phyloP scores from a whole-genome alignment of 2,329 filamentous ascomycete species.

The Sordariomycetes sp. region DNA sequence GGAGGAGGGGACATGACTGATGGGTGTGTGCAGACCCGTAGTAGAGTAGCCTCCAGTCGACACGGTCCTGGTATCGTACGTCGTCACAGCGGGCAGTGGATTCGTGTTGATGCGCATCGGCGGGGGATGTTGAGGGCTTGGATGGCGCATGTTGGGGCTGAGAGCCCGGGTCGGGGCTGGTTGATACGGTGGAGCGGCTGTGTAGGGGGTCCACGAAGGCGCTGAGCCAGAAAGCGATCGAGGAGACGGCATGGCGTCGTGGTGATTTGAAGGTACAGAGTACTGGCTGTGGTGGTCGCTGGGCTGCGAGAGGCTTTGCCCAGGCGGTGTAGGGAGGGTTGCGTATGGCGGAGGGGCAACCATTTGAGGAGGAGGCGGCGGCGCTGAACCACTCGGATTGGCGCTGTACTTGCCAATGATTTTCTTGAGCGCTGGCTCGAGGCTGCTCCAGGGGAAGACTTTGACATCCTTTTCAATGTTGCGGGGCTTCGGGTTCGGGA shows the following conservation, averaged over 20 bases:
- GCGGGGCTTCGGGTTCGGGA: constrained; percentile 86
- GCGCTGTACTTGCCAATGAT: constrained; percentile 91
- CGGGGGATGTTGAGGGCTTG: constrained; percentile 24
- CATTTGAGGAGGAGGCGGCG: constrained; percentile 19
- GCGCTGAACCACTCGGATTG: constrained; percentile 29
- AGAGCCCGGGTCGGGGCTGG: constrained; percentile 30
- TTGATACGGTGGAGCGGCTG: constrained; percentile 20
- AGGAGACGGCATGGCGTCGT: constrained; percentile 43
- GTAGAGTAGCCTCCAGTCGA: constrained; percentile 25
- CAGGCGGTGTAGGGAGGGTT: constrained; percentile 37
- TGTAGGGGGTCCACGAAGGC: constrained; percentile 38
- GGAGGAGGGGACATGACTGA: constrained; percentile 24
- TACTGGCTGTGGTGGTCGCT: constrained; percentile 25
- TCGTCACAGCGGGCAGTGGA: constrained; percentile 27
- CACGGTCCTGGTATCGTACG: constrained; percentile 26
- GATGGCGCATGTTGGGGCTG: constrained; percentile 23
- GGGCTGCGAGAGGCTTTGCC: constrained; percentile 19
- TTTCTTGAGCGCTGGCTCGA: constrained; percentile 84
- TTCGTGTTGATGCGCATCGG: constrained; percentile 25
- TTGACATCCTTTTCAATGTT: constrained; percentile 99
- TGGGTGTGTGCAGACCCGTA: constrained; percentile 27
- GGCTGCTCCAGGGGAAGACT: constrained; percentile 92
- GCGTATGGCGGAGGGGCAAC: constrained; percentile 32
- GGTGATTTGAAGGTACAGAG: constrained; percentile 31
- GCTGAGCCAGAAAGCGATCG: constrained; percentile 39